Evolutionary conservation across 2,329 filamentous ascomycete genomes (phyloP).

Genomic region (Aaosphaeria arxii): DNA sequence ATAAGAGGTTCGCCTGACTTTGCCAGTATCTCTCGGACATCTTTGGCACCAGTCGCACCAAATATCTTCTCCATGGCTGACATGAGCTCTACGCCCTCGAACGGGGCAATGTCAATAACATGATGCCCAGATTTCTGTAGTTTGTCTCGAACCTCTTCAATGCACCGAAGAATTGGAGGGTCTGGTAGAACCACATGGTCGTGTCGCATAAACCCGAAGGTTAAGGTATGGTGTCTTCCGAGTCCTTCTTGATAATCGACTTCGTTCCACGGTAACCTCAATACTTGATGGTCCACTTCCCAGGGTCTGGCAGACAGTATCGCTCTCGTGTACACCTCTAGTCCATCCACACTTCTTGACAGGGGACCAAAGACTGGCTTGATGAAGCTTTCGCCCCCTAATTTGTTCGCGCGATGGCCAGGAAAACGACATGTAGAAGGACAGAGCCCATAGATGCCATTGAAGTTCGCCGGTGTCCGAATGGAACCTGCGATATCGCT

Average conservation of each 20-base stretch:
- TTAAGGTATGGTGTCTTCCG: background rate
- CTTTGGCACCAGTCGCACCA: background rate
- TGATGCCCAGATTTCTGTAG: background rate
- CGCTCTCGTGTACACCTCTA: background rate
- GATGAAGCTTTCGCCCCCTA: background rate
- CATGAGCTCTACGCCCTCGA: background rate
- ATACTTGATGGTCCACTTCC: background rate
- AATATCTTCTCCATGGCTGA: background rate
- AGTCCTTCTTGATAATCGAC: background rate
- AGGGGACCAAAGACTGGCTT: background rate
- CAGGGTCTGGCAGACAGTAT: background rate
- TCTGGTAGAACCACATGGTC: background rate
- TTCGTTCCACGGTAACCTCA: background rate
- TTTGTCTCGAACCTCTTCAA: background rate
- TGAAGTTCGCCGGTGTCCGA: constrained; percentile 79
- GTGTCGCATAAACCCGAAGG: background rate
- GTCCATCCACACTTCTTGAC: background rate
- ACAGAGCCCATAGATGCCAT: constrained; percentile 38
- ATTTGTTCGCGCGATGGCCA: background rate
- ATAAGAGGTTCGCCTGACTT: background rate
- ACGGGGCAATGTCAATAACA: background rate
- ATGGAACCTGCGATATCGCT: constrained; percentile 61
- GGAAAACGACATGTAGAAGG: background rate
- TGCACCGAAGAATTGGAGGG: background rate
- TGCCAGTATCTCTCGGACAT: background rate